Evolutionary conservation across 202 grass and related monocot species (phyloP).

Genomic region (Bolboschoenoplectus hybrid): DNA sequence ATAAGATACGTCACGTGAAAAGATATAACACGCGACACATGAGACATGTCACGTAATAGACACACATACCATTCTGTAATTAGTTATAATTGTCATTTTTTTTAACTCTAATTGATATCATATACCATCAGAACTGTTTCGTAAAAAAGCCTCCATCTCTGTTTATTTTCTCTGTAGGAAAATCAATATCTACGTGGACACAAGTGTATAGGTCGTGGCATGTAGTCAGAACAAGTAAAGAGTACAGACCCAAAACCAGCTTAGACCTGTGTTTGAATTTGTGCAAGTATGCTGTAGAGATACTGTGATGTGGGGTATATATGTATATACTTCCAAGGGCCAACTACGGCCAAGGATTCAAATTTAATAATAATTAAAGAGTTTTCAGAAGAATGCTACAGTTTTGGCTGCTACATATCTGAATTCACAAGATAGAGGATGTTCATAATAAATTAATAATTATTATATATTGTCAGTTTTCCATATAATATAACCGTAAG

Average conservation of each 20-base stretch:
- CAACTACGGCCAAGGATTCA: neutral
- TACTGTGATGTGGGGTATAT: slow-evolving; percentile 23
- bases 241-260: neutral
- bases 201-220: neutral
- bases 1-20: too few relatives aligned
- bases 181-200: too few relatives aligned
- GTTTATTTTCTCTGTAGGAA: neutral
- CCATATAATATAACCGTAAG: neutral
- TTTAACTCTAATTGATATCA: too few relatives aligned
- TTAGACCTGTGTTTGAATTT: slow-evolving; percentile 17
- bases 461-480: neutral
- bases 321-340: slow-evolving; percentile 1
- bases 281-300: neutral
- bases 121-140: too few relatives aligned
- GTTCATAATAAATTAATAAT: neutral
- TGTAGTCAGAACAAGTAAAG: slow-evolving; percentile 2
- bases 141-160: neutral
- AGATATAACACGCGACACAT: too few relatives aligned
- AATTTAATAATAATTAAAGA: neutral
- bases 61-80: too few relatives aligned
- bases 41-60: too few relatives aligned
- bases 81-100: too few relatives aligned
- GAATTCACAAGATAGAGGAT: slow-evolving; percentile 2
- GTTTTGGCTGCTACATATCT: neutral
- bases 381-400: slow-evolving; percentile 2